A percentile compares a stretch with the other conserved stretches of the same genome.
These are phyloP conservation scores for Xylaria sp. DNA, from an alignment of 2,329 filamentous ascomycete genomes.

Conservation along the genomic window DNA sequence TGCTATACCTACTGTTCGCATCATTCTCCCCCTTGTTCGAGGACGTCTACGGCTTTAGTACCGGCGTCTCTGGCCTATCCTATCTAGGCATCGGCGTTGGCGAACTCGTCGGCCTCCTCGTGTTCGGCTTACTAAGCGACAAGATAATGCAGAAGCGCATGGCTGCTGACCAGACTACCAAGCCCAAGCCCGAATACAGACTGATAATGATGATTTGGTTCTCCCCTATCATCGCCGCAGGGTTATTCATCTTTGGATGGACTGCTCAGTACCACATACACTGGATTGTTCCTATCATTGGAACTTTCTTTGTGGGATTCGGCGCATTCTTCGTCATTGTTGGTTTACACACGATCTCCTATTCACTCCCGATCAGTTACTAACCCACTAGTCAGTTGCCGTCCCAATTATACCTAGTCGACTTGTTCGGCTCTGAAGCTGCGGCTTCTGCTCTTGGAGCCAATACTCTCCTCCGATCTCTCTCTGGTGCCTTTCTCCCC, in stretches of 20 bases:
- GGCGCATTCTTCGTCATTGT: slow-evolving; percentile 27
- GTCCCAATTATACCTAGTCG: slow-evolving; percentile 20
- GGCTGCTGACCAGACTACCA: not conserved
- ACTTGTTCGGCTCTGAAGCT: slow-evolving; percentile 25
- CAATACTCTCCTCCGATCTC: slow-evolving; percentile 22
- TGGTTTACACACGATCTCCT: not conserved
- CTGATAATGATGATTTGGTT: slow-evolving; percentile 26
- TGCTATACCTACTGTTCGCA: slow-evolving; percentile 22
- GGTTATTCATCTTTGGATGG: slow-evolving; percentile 31
- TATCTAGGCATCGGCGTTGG: slow-evolving; percentile 26
- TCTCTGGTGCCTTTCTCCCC: slow-evolving; percentile 20
- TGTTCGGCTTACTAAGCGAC: slow-evolving; percentile 22
- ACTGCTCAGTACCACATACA: slow-evolving; percentile 26
- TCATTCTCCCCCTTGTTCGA: slow-evolving; percentile 19
- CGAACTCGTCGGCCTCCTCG: slow-evolving; percentile 8
- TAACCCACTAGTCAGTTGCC: not conserved
- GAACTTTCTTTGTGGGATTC: slow-evolving; percentile 22
- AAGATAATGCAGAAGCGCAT: slow-evolving; percentile 16
- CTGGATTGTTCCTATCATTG: slow-evolving; percentile 29
- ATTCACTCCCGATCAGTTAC: not conserved
- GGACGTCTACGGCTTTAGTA: slow-evolving; percentile 19
- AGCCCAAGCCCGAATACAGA: slow-evolving; percentile 19
- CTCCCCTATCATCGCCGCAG: slow-evolving; percentile 8
- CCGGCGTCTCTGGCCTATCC: slow-evolving; percentile 10
- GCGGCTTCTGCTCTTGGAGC: slow-evolving; percentile 26